A percentile compares a stretch with the other conserved stretches of the same genome.
Conservation (phyloP, 208 protist species). For the Trypanosoma cruzi region DNA sequence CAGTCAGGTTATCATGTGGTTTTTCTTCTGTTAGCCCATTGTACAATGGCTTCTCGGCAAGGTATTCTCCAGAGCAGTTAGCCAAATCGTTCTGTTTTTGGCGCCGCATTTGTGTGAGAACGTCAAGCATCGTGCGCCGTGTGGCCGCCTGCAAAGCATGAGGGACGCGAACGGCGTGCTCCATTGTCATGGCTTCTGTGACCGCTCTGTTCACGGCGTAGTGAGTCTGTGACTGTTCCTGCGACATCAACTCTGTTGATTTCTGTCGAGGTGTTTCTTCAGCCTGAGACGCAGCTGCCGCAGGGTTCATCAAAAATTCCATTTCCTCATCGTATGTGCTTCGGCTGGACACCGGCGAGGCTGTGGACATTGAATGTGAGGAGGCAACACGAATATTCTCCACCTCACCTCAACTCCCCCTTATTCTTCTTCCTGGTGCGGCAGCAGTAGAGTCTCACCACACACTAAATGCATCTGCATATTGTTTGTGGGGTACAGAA, state of each 20-base stretch:
- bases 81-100: not conserved
- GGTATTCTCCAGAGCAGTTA: not conserved
- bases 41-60: not conserved
- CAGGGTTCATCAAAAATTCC: conserved; percentile 1
- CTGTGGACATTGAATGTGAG: conserved; percentile 1
- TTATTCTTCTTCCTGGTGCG: not conserved
- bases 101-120: conserved; percentile 27
- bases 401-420: not conserved
- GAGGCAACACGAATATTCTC: not conserved
- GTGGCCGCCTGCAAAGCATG: conserved; percentile 48
- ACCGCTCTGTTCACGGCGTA: not conserved
- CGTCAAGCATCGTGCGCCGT: conserved; percentile 81
- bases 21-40: not conserved
- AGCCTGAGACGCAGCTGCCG: not conserved
- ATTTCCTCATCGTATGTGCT: conserved; percentile 25
- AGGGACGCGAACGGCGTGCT: conserved; percentile 57
- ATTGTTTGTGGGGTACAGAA: not conserved
- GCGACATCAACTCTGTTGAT: not conserved
- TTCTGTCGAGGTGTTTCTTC: not conserved
- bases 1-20: not conserved
- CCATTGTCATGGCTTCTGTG: conserved; percentile 50
- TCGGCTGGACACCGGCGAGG: not conserved
- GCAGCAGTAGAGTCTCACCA: not conserved
- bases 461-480: not conserved
- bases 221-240: not conserved